Percentiles rank a stretch among this genome's conserved stretches.
Conservation (phyloP, 352 stramenopile species). For the Globisporangium polare region DNA sequence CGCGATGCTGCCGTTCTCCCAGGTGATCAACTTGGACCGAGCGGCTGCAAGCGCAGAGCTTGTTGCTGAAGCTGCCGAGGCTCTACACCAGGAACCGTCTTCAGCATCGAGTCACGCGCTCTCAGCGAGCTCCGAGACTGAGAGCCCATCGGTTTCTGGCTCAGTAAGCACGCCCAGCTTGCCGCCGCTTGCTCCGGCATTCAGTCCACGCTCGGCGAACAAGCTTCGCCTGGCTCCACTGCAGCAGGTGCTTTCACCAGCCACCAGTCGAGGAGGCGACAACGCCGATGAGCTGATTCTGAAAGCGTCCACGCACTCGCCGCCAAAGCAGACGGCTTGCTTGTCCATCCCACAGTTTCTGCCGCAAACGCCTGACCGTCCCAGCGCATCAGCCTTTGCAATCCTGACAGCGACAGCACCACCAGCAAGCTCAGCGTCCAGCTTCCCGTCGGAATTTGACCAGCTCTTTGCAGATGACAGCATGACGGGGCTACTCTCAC, state of each 20-base stretch:
- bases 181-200: neutral
- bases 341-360: neutral
- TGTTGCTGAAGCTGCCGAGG: neutral
- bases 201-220: conserved; percentile 1
- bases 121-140: neutral
- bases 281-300: neutral
- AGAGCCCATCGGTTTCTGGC: neutral
- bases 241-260: neutral
- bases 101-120: neutral
- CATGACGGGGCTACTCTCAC: conserved; percentile 30
- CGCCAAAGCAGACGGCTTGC: neutral
- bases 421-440: neutral
- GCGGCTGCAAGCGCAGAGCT: neutral
- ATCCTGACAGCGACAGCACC: too few species aligned
- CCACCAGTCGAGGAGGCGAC: neutral
- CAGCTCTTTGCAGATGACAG: conserved; percentile 27
- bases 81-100: neutral
- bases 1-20: conserved; percentile 54
- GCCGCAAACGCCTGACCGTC: neutral
- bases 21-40: conserved; percentile 46
- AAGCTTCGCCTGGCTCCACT: conserved; percentile 27
- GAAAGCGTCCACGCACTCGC: neutral
- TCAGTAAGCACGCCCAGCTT: neutral
- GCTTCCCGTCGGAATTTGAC: conserved; percentile 27
- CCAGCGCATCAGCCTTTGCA: neutral